Base-by-base conservation (phyloP, 345 rosid species). In the Excoecaria agallocha region DNA sequence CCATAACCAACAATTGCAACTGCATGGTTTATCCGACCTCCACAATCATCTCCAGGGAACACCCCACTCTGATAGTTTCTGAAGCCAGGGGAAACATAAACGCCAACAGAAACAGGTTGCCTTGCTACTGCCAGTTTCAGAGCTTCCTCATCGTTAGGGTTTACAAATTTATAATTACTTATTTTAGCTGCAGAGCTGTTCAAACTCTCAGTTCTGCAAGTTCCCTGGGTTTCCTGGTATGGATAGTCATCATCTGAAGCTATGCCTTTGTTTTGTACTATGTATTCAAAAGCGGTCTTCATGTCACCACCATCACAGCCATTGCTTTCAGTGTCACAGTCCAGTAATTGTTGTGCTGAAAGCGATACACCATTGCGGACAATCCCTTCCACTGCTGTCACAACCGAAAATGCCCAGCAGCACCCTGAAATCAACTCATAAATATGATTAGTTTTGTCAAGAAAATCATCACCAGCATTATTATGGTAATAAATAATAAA, bases 1-100 rank as follows among this genome's bases (percentile, higher is more conserved):
- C 81, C 84, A 38, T 83, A 76, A 6, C 80, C 77, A 20, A 77
- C 67, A 2, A 25, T 15, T 12, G 75, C 70, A 49, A 78, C 78
- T 19, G 51, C 72, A 35, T 75, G 73, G 50, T 56, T 66, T 13
- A 64, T 15, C 11, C 8, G 1, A 61, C 38, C 50, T 19, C 58
- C 46, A 16, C 66, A 71, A 24, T 67, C 50, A 1, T 61, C 45
- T 6, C 49, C 43, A 10, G 9, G 2, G 50, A 64, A 64, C n/a
- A 64, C 22, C 10, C 68, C 68, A 64, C 50, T 25, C 0, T 15
- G 1, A 15, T 64, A 64, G n/a, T 17, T 4, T 30, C 4, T 8
- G 30, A 64, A 64, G 13, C 17, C 48, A 16, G 3, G 2, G 8
- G 50, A 35, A 35, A 45, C 68, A 41, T 17, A 13, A n/a, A 64